Conservation (phyloP, 2,329 filamentous ascomycete genomes). For the Monilinia vaccinii-corymbosi region DNA sequence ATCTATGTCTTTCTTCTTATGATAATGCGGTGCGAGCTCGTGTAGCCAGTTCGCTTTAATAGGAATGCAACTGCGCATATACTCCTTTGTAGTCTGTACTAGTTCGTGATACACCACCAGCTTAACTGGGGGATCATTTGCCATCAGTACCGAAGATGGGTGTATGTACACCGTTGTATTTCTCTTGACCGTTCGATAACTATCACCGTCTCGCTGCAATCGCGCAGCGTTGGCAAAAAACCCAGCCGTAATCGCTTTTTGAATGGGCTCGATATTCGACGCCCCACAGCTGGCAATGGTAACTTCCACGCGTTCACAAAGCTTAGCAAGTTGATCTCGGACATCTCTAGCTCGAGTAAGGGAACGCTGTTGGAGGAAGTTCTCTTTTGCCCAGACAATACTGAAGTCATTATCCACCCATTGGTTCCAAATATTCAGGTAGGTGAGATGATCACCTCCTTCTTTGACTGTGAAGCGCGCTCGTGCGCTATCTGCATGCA, state of each 20-base stretch:
- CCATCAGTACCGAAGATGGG: constrained; percentile 72
- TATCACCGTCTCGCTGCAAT: constrained; percentile 73
- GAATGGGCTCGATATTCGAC: constrained; percentile 66
- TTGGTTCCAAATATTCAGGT: constrained; percentile 90
- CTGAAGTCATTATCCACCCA: constrained; percentile 91
- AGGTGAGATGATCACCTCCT: constrained; percentile 79
- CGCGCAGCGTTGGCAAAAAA: constrained; percentile 92
- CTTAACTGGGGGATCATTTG: constrained; percentile 64
- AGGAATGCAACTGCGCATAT: constrained; percentile 81
- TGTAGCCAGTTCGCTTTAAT: constrained; percentile 77
- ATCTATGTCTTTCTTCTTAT: constrained; percentile 86
- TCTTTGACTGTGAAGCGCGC: constrained; percentile 84
- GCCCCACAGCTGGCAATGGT: constrained; percentile 59
- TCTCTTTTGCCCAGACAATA: constrained; percentile 80
- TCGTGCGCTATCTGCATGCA: constrained; percentile 85
- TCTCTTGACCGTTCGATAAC: constrained; percentile 87
- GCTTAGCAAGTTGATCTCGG: constrained; percentile 79
- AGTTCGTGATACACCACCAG: constrained; percentile 84
- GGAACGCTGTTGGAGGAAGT: constrained; percentile 87
- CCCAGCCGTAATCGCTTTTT: constrained; percentile 79
- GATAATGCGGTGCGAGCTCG: constrained; percentile 88
- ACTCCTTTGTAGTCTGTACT: constrained; percentile 80
- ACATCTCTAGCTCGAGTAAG: constrained; percentile 84
- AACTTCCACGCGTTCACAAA: constrained; percentile 91
- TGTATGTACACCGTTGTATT: constrained; percentile 87